Conservation (phyloP, 2,329 filamentous ascomycete genomes). For the Penicillium sp. region DNA sequence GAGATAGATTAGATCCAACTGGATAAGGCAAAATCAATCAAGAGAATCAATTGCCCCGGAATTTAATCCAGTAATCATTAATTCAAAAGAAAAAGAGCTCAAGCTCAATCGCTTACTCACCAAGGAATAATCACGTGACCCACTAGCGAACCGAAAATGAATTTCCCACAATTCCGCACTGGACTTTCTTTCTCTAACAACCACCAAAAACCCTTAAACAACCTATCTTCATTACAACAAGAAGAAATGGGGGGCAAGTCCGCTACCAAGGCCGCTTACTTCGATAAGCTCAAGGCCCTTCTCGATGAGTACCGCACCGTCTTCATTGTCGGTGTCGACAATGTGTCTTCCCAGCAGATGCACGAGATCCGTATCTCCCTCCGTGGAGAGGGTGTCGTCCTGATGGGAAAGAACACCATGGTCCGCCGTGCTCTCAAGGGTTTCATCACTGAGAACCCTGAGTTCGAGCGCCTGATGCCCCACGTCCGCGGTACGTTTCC, state of each 20-base stretch:
- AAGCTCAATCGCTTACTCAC: not conserved
- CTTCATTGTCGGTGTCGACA: slow-evolving; percentile 97
- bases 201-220: slow-evolving; percentile 74
- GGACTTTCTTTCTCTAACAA: slow-evolving; percentile 19
- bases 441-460: slow-evolving; percentile 82
- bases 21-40: not conserved
- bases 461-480: slow-evolving; percentile 97
- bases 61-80: not conserved
- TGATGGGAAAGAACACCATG: slow-evolving; percentile 99
- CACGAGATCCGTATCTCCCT: slow-evolving; percentile 97
- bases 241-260: slow-evolving; percentile 99
- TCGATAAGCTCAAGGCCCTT: slow-evolving; percentile 98
- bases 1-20: not conserved
- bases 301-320: slow-evolving; percentile 95
- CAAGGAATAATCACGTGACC: slow-evolving; percentile 26
- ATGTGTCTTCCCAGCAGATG: slow-evolving; percentile 99
- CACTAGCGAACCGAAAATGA: slow-evolving; percentile 38
- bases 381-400: slow-evolving; percentile 84
- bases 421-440: slow-evolving; percentile 96
- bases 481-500: slow-evolving; percentile 67
- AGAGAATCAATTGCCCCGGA: not conserved
- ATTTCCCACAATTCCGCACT: slow-evolving; percentile 22
- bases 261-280: slow-evolving; percentile 91
- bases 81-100: not conserved
- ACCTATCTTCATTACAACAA: slow-evolving; percentile 86